These are phyloP conservation scores for Colletotrichum horii DNA, from an alignment of 2,329 filamentous ascomycete genomes.

Conservation along the genomic window DNA sequence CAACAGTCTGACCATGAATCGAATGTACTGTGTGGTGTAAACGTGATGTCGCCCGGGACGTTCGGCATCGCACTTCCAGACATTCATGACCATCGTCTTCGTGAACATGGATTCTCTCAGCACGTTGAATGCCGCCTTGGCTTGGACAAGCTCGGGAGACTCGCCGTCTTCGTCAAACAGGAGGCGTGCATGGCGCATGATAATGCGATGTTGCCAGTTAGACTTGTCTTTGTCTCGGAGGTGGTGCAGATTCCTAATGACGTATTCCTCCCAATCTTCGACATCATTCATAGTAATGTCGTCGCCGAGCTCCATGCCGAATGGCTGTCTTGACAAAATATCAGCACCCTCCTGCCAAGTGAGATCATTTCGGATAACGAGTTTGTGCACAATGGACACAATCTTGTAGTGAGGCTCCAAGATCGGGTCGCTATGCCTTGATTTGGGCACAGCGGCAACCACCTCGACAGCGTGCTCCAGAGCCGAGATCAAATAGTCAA, in stretches of 20 bases:
- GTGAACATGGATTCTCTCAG: conserved; percentile 79
- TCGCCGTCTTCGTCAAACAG: conserved; percentile 51
- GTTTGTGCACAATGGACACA: conserved; percentile 80
- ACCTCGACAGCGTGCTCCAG: conserved; percentile 58
- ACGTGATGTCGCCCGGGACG: conserved; percentile 86
- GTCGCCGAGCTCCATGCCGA: conserved; percentile 53
- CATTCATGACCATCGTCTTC: conserved; percentile 92
- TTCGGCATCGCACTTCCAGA: conserved; percentile 93
- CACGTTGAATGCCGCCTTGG: conserved; percentile 80
- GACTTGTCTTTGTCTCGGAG: conserved; percentile 80
- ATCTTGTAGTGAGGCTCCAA: conserved; percentile 95
- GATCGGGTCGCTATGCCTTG: conserved; percentile 73
- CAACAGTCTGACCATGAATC: conserved; percentile 79
- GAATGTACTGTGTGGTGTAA: conserved; percentile 86
- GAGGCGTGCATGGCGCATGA: conserved; percentile 71
- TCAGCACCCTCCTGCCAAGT: conserved; percentile 52
- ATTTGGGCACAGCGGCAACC: conserved; percentile 57
- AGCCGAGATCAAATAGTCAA: conserved; percentile 49
- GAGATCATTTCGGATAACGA: conserved; percentile 65
- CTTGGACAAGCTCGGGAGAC: conserved; percentile 63
- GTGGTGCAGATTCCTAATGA: conserved; percentile 56
- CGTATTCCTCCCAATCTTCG: conserved; percentile 66
- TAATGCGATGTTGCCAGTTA: conserved; percentile 94
- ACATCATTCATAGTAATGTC: conserved; percentile 57
- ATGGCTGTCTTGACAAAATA: conserved; percentile 62